A percentile compares a stretch with the other conserved stretches of the same genome.
Conservation (phyloP, 2,329 filamentous ascomycete genomes). For the Aspergillus pseudoterreus region DNA sequence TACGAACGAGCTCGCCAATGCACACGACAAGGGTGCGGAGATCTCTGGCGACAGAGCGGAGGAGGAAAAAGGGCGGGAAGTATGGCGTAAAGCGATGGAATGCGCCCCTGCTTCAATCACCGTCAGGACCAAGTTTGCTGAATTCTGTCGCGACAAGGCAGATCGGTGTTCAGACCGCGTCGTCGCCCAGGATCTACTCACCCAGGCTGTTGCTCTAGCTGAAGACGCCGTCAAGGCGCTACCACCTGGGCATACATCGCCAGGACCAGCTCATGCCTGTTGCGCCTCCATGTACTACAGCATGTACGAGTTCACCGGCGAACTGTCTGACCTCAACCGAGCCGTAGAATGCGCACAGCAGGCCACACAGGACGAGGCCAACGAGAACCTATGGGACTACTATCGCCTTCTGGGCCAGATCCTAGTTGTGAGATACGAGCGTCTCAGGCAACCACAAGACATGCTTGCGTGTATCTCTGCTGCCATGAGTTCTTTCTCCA, state of each 20-base stretch:
- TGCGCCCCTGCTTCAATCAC: neutral
- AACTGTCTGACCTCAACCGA: neutral
- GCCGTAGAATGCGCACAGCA: neutral
- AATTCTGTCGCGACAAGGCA: neutral
- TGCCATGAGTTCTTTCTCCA: neutral
- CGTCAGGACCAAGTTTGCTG: neutral
- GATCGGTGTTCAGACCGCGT: neutral
- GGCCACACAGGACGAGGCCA: neutral
- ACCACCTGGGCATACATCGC: neutral
- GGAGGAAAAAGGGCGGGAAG: neutral
- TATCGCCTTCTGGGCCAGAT: neutral
- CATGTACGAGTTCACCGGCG: neutral
- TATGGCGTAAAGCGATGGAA: neutral
- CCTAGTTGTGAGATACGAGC: neutral
- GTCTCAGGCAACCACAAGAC: neutral
- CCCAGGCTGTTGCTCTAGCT: neutral
- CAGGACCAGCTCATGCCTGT: neutral
- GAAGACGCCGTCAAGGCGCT: neutral
- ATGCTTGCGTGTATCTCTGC: neutral
- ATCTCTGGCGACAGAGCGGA: neutral
- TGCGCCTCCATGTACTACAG: neutral
- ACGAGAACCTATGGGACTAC: constrained; percentile 1
- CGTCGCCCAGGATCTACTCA: neutral
- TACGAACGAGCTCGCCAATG: neutral
- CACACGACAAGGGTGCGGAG: neutral